phyloP scores from a whole-genome alignment of 495 filamentous ascomycete species.

The Podospora sp. region DNA sequence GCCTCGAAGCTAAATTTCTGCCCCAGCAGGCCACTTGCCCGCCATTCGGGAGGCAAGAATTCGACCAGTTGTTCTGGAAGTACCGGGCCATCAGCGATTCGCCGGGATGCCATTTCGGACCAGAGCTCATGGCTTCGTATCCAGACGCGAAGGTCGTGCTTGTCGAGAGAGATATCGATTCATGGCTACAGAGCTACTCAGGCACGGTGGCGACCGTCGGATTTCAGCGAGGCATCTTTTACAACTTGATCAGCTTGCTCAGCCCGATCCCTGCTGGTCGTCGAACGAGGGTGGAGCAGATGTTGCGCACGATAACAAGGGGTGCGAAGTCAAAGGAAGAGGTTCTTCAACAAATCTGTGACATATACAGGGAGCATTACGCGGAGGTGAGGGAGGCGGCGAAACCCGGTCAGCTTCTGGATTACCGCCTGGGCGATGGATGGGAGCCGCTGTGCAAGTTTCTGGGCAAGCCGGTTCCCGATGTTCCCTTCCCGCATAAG shows the following conservation, averaged over 20 bases:
- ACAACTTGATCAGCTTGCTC: neutral
- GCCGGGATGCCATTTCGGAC: constrained; percentile 39
- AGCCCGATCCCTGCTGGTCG: neutral
- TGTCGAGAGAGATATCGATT: constrained; percentile 54
- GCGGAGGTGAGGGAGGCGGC: constrained; percentile 37
- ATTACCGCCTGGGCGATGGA: constrained; percentile 45
- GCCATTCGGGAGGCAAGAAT: constrained; percentile 7
- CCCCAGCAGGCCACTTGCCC: constrained; percentile 3
- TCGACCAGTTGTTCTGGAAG: constrained; percentile 7
- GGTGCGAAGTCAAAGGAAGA: neutral
- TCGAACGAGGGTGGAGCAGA: constrained; percentile 7
- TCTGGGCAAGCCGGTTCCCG: constrained; percentile 33
- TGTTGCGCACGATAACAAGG: too few relatives aligned
- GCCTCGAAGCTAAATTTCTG: constrained; percentile 8
- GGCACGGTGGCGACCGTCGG: neutral
- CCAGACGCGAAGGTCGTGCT: constrained; percentile 67
- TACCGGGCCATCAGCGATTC: constrained; percentile 9
- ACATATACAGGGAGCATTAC: constrained; percentile 32
- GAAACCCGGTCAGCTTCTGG: constrained; percentile 32
- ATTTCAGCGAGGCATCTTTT: neutral
- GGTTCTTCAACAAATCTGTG: constrained; percentile 16
- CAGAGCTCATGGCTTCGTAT: constrained; percentile 65
- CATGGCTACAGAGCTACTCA: constrained; percentile 29
- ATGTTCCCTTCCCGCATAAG: constrained; percentile 3
- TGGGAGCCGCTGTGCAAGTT: constrained; percentile 52